Conservation (phyloP, 1,139 yeast species). For the Yamadazyma atmosphaerica region DNA sequence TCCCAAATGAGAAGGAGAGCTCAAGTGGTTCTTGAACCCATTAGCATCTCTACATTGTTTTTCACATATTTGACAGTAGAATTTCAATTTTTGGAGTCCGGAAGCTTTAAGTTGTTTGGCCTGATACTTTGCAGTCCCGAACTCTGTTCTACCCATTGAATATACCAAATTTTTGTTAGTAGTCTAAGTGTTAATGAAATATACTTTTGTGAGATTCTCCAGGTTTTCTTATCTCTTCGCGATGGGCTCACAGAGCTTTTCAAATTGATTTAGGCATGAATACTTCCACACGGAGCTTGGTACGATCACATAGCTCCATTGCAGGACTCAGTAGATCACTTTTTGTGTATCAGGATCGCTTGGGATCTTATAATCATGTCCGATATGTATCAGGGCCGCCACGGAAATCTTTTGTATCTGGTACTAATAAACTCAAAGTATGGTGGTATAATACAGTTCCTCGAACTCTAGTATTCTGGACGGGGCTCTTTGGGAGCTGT, state of each 20-base stretch:
- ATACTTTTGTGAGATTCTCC: no score
- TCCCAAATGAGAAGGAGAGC: slow-evolving; percentile 72
- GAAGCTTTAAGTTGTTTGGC: slow-evolving; percentile 77
- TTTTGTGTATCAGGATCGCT: no score
- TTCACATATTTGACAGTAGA: slow-evolving; percentile 88
- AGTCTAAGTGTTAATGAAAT: no score
- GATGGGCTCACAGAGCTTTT: neutral
- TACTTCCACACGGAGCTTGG: neutral
- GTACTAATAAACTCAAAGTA: slow-evolving; percentile 23
- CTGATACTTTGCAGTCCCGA: slow-evolving; percentile 80
- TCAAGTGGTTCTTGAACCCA: slow-evolving; percentile 86
- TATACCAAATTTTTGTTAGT: no score
- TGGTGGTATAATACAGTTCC: slow-evolving; percentile 33
- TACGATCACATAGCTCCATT: neutral
- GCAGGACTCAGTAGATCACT: no score
- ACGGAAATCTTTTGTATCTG: slow-evolving; percentile 31
- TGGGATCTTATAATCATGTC: no score
- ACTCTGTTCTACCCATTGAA: slow-evolving; percentile 56
- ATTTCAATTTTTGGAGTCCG: slow-evolving; percentile 83
- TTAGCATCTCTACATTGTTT: slow-evolving; percentile 96
- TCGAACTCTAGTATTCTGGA: slow-evolving; percentile 25
- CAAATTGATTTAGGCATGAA: neutral
- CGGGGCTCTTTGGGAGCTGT: slow-evolving; percentile 25
- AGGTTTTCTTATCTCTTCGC: no score
- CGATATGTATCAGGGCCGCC: slow-evolving; percentile 22